Percentiles rank a stretch among this genome's conserved stretches.
Evolutionary conservation across 2,329 filamentous ascomycete genomes (phyloP).

Genomic region (Neofusicoccum parvum): DNA sequence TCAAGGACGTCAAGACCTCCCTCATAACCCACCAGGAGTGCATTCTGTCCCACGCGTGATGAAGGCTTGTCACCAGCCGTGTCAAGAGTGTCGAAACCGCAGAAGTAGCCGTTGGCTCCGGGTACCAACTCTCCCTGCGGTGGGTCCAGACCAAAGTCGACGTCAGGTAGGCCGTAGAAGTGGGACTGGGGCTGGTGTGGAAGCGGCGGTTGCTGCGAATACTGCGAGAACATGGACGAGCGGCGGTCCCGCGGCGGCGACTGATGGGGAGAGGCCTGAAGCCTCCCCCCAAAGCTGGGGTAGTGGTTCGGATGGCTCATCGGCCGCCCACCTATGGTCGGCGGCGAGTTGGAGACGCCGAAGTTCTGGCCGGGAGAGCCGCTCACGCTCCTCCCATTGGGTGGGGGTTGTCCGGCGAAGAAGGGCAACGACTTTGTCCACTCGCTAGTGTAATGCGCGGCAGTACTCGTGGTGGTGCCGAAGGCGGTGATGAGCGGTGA

Average conservation of each 20-base stretch:
- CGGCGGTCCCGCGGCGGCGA: conserved; percentile 44
- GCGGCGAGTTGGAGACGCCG: conserved; percentile 43
- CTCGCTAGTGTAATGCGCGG: conserved; percentile 46
- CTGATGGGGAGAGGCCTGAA: conserved; percentile 36
- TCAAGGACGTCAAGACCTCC: conserved; percentile 76
- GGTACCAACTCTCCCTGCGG: conserved; percentile 56
- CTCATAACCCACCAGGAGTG: conserved; percentile 77
- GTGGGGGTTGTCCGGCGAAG: conserved; percentile 44
- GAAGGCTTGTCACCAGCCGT: conserved; percentile 49
- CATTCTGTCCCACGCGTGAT: conserved; percentile 55
- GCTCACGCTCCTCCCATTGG: conserved; percentile 46
- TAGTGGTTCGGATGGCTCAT: conserved; percentile 52
- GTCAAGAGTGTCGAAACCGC: conserved; percentile 74
- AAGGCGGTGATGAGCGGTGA: conserved; percentile 43
- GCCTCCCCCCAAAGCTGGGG: conserved; percentile 44
- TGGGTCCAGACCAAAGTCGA: conserved; percentile 62
- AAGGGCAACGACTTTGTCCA: conserved; percentile 49
- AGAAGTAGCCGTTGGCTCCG: conserved; percentile 73
- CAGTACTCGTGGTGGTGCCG: conserved; percentile 38
- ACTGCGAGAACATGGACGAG: conserved; percentile 58
- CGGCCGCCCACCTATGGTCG: conserved; percentile 33
- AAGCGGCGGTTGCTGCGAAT: conserved; percentile 60
- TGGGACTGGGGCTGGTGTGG: conserved; percentile 77
- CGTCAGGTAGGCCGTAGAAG: conserved; percentile 74
- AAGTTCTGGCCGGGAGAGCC: conserved; percentile 41